These are phyloP conservation scores for Trebouxia sp. DNA, from an alignment of 139 green algal genomes.

Conservation along the genomic window DNA sequence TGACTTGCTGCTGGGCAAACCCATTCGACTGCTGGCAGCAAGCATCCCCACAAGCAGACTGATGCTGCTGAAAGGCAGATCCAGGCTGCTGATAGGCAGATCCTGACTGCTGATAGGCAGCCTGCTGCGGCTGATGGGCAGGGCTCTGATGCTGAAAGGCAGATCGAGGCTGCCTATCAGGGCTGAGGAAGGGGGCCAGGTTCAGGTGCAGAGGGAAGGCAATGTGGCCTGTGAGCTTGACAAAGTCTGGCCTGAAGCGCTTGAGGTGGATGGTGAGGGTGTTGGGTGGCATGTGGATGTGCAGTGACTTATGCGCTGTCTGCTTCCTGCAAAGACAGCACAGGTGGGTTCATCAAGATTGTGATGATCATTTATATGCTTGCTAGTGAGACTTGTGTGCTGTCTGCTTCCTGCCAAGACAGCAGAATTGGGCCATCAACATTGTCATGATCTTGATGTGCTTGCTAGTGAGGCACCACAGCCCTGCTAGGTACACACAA, in stretches of 20 bases:
- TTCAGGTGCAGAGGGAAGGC: neutral
- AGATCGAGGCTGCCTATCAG: neutral
- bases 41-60: neutral
- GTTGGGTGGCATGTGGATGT: conserved; percentile 16
- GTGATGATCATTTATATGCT: too few species aligned
- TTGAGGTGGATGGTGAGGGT: conserved; percentile 4
- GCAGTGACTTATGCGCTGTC: conserved; percentile 15
- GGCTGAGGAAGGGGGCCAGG: conserved; percentile 4
- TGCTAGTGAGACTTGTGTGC: too few species aligned
- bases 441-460: too few species aligned
- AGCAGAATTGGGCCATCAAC: too few species aligned
- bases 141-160: neutral
- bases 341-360: too few species aligned
- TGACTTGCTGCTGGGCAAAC: neutral
- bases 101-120: neutral
- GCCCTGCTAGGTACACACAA: too few species aligned
- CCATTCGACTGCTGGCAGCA: neutral
- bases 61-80: neutral
- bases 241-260: conserved; percentile 11
- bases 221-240: conserved; percentile 18
- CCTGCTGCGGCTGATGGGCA: too few species aligned
- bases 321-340: neutral
- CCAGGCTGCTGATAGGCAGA: neutral
- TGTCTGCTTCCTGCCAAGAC: too few species aligned
- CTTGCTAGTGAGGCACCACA: too few species aligned